Percentiles rank a stretch among this genome's conserved stretches.
phyloP scores from a whole-genome alignment of 345 rosid species.

The Dimocarpus longan region DNA sequence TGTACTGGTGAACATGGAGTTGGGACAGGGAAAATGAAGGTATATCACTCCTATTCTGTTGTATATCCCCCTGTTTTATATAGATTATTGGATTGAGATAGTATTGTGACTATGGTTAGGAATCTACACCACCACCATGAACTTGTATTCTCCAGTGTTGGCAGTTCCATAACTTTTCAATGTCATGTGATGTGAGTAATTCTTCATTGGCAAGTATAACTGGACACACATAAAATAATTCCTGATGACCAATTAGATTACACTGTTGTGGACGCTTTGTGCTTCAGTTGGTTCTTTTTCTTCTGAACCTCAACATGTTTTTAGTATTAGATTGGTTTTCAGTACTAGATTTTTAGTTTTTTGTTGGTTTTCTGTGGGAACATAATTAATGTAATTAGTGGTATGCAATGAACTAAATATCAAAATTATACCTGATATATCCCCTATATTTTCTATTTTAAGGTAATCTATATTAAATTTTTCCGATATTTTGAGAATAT shows the following conservation, averaged over 20 bases:
- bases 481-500: too few species aligned
- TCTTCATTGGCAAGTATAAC: not conserved
- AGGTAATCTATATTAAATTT: too few species aligned
- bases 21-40: conserved; percentile 97
- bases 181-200: not conserved
- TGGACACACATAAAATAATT: not conserved
- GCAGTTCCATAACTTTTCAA: not conserved
- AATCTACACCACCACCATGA: not conserved
- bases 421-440: too few species aligned
- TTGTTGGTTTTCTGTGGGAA: not conserved
- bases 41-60: conserved; percentile 22
- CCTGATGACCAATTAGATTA: not conserved
- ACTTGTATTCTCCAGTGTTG: not conserved
- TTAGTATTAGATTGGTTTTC: not conserved
- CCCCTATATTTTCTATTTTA: too few species aligned
- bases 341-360: not conserved
- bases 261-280: not conserved
- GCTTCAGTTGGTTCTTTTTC: not conserved
- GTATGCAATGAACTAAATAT: too few species aligned
- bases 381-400: not conserved
- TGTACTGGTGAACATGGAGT: conserved; percentile 97
- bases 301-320: not conserved
- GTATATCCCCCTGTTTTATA: not conserved
- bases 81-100: not conserved
- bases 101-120: not conserved